Conservation (phyloP, 257 asterid genomes). For the Capsicum baccatum region DNA sequence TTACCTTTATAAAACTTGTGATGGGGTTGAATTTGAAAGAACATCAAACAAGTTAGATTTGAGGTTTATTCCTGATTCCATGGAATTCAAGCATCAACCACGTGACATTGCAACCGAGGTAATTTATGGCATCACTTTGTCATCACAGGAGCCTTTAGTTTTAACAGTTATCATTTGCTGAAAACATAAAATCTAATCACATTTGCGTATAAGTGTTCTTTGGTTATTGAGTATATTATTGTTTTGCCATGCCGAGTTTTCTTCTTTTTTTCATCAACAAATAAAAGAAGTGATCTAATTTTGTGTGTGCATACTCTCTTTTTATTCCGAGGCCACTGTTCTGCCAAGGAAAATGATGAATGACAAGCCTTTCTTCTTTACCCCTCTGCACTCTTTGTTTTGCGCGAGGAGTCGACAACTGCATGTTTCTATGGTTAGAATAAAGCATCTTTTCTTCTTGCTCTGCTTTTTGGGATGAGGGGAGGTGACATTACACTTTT, state of each 20-base stretch:
- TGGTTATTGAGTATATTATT: neutral
- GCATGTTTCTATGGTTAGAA: neutral
- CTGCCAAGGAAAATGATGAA: neutral
- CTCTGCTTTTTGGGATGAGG: neutral
- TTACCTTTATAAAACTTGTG: constrained; percentile 79
- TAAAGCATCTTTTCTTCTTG: neutral
- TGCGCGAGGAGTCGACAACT: neutral
- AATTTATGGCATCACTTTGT: constrained; percentile 32
- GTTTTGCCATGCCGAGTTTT: neutral
- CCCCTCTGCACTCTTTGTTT: neutral
- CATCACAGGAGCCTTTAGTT: neutral
- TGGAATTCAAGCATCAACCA: constrained; percentile 83
- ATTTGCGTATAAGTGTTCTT: neutral
- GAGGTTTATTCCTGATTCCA: constrained; percentile 90
- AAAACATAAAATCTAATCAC: neutral
- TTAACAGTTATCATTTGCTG: neutral
- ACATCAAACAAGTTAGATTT: constrained; percentile 87
- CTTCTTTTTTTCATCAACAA: neutral
- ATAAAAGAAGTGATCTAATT: neutral
- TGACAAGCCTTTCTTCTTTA: neutral
- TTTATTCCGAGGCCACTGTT: neutral
- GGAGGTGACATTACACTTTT: neutral
- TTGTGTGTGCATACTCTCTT: neutral
- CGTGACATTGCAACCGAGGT: constrained; percentile 94
- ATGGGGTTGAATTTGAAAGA: constrained; percentile 93